Conservation (phyloP, 2,329 filamentous ascomycete species). For the Diaporthe humulicola region DNA sequence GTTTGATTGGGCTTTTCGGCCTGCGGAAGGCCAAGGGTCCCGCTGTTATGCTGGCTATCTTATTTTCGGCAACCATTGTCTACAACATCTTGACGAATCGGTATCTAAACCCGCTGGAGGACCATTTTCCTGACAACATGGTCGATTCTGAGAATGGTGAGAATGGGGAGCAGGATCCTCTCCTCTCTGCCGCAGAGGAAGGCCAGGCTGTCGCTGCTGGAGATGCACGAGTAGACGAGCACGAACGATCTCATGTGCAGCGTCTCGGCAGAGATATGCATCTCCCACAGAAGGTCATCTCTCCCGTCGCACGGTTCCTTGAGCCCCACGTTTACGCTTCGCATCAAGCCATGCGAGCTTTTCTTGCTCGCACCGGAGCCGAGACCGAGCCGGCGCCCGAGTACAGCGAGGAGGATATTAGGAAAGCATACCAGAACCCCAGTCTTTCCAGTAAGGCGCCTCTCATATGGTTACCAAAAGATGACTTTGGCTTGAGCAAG, state of each 20-base stretch:
- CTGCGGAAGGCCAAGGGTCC: slow-evolving; percentile 54
- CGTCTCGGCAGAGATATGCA: slow-evolving; percentile 33
- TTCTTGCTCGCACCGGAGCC: slow-evolving; percentile 34
- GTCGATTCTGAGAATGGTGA: slow-evolving; percentile 4
- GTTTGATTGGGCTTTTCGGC: slow-evolving; percentile 84
- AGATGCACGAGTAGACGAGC: slow-evolving; percentile 14
- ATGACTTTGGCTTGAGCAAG: slow-evolving; percentile 37
- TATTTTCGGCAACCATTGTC: slow-evolving; percentile 33
- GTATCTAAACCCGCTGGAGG: slow-evolving; percentile 38
- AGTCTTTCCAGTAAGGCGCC: slow-evolving; percentile 35
- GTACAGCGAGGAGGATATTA: slow-evolving; percentile 35
- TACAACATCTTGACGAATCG: slow-evolving; percentile 37
- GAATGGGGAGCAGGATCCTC: slow-evolving; percentile 34
- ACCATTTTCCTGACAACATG: slow-evolving; percentile 37
- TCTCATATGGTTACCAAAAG: slow-evolving; percentile 37
- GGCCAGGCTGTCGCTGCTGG: slow-evolving; percentile 29
- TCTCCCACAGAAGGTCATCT: slow-evolving; percentile 31
- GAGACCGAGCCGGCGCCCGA: slow-evolving; percentile 35
- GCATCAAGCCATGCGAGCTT: slow-evolving; percentile 36
- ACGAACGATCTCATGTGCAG: slow-evolving; percentile 32
- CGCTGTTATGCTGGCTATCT: slow-evolving; percentile 26
- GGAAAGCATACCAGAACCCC: slow-evolving; percentile 37
- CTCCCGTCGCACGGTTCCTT: slow-evolving; percentile 35
- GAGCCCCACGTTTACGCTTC: slow-evolving; percentile 39
- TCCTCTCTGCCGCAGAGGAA: slow-evolving; percentile 35